Conservation (phyloP, 805 yeast species). For the Nakazawaea sp. region DNA sequence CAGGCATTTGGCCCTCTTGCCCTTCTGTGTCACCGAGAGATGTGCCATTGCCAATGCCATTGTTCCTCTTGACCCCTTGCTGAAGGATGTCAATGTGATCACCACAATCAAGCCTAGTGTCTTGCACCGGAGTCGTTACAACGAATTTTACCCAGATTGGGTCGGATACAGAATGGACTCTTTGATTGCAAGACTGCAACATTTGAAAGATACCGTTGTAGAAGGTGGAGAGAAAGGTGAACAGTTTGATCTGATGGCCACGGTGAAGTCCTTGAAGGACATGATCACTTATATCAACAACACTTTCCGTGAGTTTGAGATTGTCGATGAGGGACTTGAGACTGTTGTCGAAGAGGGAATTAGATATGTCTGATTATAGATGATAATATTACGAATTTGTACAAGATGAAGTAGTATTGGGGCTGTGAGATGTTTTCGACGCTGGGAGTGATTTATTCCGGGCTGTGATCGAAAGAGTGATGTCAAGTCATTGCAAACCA, state of each 20-base stretch:
- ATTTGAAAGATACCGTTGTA: conserved; percentile 15
- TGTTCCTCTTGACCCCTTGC: conserved; percentile 23
- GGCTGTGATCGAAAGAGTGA: too few species aligned
- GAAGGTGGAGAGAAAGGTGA: conserved; percentile 15
- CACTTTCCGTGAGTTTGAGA: conserved; percentile 29
- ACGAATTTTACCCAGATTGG: conserved; percentile 23
- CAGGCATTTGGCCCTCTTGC: conserved; percentile 20
- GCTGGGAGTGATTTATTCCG: too few species aligned
- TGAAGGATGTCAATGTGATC: conserved; percentile 24
- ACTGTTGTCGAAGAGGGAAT: conserved; percentile 1
- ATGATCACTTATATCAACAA: conserved; percentile 21
- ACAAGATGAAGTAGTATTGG: too few species aligned
- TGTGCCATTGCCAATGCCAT: conserved; percentile 24
- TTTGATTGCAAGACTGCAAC: conserved; percentile 17
- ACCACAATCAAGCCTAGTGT: conserved; percentile 25
- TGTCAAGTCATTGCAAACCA: not conserved
- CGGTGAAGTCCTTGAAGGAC: conserved; percentile 21
- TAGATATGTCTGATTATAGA: conserved; percentile 2
- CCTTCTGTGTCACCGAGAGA: conserved; percentile 21
- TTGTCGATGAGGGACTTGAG: conserved; percentile 11
- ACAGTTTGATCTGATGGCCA: conserved; percentile 23
- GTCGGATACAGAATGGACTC: conserved; percentile 22
- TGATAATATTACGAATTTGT: too few species aligned
- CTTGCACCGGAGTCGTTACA: conserved; percentile 20
- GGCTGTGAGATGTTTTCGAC: too few species aligned